A percentile compares a stretch with the other conserved stretches of the same genome.
Evolutionary conservation across 805 yeast species (phyloP).

Genomic region (Ogataea populi-albae): DNA sequence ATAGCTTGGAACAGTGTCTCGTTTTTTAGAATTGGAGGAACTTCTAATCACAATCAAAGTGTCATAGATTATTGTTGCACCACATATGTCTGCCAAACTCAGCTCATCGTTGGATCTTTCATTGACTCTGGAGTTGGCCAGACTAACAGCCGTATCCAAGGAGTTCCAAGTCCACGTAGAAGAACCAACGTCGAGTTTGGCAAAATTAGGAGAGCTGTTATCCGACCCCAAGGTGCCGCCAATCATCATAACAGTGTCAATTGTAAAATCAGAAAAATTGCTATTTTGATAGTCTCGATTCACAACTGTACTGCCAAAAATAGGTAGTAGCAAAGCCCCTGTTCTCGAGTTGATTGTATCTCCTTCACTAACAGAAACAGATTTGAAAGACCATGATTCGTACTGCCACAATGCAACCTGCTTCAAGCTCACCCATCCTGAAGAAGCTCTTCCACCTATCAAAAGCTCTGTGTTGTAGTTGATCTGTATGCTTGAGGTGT

Average conservation of each 20-base stretch:
- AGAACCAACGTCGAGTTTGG: slow-evolving; percentile 36
- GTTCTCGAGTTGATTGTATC: slow-evolving; percentile 51
- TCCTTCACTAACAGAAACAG: slow-evolving; percentile 31
- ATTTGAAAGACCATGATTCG: slow-evolving; percentile 62
- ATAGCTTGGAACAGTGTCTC: slow-evolving; percentile 27
- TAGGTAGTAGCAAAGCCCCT: slow-evolving; percentile 52
- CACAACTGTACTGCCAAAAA: slow-evolving; percentile 35
- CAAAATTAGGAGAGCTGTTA: slow-evolving; percentile 41
- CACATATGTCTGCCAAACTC: slow-evolving; percentile 31
- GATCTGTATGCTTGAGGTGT: slow-evolving; percentile 44
- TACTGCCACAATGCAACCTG: slow-evolving; percentile 75
- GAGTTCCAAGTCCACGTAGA: slow-evolving; percentile 45
- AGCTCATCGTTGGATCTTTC: slow-evolving; percentile 22
- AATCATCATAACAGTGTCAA: slow-evolving; percentile 46
- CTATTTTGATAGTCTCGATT: slow-evolving; percentile 20
- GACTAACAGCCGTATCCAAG: slow-evolving; percentile 25
- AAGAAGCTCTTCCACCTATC: slow-evolving; percentile 61
- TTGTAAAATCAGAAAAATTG: slow-evolving; percentile 34
- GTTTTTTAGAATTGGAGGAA: slow-evolving; percentile 14
- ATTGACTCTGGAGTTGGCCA: slow-evolving; percentile 24
- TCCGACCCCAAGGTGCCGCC: slow-evolving; percentile 54
- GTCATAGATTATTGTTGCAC: slow-evolving; percentile 52
- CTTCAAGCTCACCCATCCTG: slow-evolving; percentile 70
- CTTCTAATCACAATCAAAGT: slow-evolving; percentile 44
- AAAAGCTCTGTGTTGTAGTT: slow-evolving; percentile 47